Percentiles rank a stretch among this genome's conserved stretches.
Evolutionary conservation across 2,329 filamentous ascomycete species (phyloP).

Genomic region (Penicillium polonicum): DNA sequence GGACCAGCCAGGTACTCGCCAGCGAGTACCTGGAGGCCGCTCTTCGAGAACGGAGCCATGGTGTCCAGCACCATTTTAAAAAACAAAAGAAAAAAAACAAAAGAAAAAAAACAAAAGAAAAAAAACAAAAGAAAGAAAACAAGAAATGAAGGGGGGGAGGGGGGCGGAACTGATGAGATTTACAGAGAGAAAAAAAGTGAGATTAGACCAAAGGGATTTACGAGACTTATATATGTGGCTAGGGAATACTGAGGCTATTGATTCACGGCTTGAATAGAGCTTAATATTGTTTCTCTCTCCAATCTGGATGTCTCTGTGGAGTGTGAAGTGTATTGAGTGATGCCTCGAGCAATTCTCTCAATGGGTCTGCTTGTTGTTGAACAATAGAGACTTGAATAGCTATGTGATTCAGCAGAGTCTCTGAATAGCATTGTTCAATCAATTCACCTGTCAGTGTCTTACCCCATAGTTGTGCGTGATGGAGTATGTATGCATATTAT

Average conservation of each 20-base stretch:
- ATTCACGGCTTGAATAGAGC: neutral
- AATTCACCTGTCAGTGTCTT: neutral
- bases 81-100: neutral
- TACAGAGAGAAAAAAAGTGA: neutral
- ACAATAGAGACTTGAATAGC: neutral
- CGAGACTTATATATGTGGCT: neutral
- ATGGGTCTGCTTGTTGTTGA: neutral
- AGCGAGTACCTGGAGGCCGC: conserved; percentile 5
- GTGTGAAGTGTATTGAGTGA: neutral
- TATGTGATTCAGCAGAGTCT: neutral
- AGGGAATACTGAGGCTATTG: neutral
- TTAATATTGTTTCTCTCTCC: neutral
- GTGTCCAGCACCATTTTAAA: neutral
- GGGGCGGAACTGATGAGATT: neutral
- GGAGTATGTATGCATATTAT: neutral
- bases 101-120: neutral
- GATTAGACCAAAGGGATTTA: neutral
- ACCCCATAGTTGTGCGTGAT: neutral
- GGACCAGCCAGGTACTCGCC: conserved; percentile 1
- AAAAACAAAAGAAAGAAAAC: neutral
- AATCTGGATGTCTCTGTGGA: neutral
- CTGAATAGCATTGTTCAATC: neutral
- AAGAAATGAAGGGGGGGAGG: neutral
- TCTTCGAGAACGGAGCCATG: conserved; percentile 2
- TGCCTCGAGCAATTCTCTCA: neutral